phyloP scores from a whole-genome alignment of 257 asterid genomes.

The Nicotiana undulata region DNA sequence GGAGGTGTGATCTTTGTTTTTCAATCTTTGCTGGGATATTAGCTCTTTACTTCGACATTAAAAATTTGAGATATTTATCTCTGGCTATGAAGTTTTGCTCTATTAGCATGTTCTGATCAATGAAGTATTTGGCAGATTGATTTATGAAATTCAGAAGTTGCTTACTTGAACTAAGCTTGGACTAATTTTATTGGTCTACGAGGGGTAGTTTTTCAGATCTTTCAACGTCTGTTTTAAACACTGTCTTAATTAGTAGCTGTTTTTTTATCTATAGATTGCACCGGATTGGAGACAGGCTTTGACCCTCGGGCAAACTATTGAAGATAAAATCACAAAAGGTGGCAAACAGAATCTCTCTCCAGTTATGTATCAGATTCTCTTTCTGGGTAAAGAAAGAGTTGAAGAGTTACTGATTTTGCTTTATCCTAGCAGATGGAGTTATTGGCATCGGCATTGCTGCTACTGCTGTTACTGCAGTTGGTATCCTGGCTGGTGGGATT shows the following conservation, averaged over 20 bases:
- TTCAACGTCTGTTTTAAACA: not conserved
- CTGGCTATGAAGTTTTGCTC: not conserved
- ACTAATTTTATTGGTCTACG: not conserved
- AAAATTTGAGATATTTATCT: not conserved
- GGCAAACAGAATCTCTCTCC: not conserved
- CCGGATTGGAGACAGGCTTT: conserved; percentile 67
- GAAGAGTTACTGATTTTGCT: not conserved
- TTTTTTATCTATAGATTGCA: conserved; percentile 28
- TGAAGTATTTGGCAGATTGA: not conserved
- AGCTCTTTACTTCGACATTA: not conserved
- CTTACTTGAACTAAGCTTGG: not conserved
- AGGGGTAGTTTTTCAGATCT: not conserved
- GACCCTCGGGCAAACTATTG: conserved; percentile 49
- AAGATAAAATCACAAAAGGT: conserved; percentile 60
- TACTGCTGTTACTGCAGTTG: conserved; percentile 18
- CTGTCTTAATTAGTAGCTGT: not conserved
- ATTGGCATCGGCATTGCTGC: conserved; percentile 22
- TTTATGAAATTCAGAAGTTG: not conserved
- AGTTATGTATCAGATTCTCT: not conserved
- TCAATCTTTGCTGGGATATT: not conserved
- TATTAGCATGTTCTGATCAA: not conserved
- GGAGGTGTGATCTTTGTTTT: conserved; percentile 39
- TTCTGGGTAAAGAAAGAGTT: not conserved
- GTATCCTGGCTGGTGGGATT: conserved; percentile 17
- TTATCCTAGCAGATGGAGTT: conserved; percentile 11